Evolutionary conservation across 495 filamentous ascomycete species (phyloP), one percentile per base, ranked within the genome.

Genomic region (Aspergillus egyptiacus): DNA sequence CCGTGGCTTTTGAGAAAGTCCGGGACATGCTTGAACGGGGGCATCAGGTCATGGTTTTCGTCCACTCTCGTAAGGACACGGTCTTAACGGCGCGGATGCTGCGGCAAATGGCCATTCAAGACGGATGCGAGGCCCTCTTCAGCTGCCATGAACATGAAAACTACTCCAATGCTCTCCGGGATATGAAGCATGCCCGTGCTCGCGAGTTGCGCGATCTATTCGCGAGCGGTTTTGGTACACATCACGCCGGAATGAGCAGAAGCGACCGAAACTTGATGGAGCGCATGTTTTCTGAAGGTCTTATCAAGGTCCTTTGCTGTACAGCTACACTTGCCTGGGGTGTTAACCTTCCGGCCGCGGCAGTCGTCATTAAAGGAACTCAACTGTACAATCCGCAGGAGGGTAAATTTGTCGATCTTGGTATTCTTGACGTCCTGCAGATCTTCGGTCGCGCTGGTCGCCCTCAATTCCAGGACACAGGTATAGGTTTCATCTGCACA

Each of bases 41-140:
- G 8, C 90, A 99, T 55, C 93, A 99, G 59, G 80, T 97, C 42
- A 99, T 99, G 93, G 91, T 99, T 0, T 98, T 99, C 66, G 93
- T 99, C 2, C 93, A 99, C 62, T 95, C 91, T 2, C 79, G 93
- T 18, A 93, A 94, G 64, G 94, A 99, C 58, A 99, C 93, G 1
- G 77, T 95, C 32, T 77, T 81, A 41, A 95, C 91, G 0, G 91
- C 93, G 18, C 86, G 85, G 50, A 86, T 81, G 67, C 77, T 99
- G 22, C 81, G 84, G 48, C 83, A 96, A 56, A 87, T 91, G 75
- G 94, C 93, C 2, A 70, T 80, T 11, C 91, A 97, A 33, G 71
- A 95, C 31, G 74, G 74, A 13, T 86, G 83, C 51, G 68, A 80
- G 7, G 83, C 91, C 53, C 74, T 99, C 0, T 89, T 97, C 53